These are phyloP conservation scores for Podaxis sp. DNA, from an alignment of 768 basidiomycete species.

Conservation along the genomic window DNA sequence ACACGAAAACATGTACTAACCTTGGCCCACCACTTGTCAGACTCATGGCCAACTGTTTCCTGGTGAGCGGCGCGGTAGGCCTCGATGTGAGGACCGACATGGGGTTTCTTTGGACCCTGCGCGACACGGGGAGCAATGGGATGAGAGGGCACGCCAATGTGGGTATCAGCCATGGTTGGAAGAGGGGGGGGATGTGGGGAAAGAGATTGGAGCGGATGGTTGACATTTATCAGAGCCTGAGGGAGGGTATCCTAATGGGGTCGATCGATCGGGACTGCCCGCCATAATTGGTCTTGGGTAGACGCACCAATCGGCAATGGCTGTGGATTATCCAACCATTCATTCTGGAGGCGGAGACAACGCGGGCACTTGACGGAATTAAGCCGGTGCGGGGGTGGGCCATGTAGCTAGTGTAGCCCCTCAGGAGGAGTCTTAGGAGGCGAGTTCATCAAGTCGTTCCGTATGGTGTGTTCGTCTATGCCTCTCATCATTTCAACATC, in stretches of 20 bases:
- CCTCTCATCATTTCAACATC: background rate
- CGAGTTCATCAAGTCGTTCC: too few relatives aligned
- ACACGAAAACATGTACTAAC: slow-evolving; percentile 34
- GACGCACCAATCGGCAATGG: background rate
- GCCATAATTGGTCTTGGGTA: slow-evolving; percentile 4
- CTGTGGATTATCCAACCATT: background rate
- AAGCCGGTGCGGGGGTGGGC: slow-evolving; percentile 20
- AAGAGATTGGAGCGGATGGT: slow-evolving; percentile 7
- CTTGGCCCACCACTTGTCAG: slow-evolving; percentile 89
- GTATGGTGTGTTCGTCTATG: too few relatives aligned
- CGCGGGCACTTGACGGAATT: slow-evolving; percentile 26
- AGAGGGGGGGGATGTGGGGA: slow-evolving; percentile 19
- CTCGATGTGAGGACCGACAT: slow-evolving; percentile 77
- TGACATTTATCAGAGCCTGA: slow-evolving; percentile 5
- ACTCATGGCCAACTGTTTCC: slow-evolving; percentile 71
- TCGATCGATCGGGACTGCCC: slow-evolving; percentile 2
- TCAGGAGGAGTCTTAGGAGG: too few relatives aligned
- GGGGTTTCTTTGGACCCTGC: slow-evolving; percentile 63
- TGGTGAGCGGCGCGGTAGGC: slow-evolving; percentile 70
- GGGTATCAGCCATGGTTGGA: slow-evolving; percentile 39
- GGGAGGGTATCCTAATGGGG: slow-evolving; percentile 4
- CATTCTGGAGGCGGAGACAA: slow-evolving; percentile 23
- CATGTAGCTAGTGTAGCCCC: background rate
- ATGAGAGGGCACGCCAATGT: slow-evolving; percentile 44
- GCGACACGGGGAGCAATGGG: slow-evolving; percentile 77